A percentile compares a stretch with the other conserved stretches of the same genome.
Evolutionary conservation across 2,329 filamentous ascomycete genomes (phyloP).

Genomic region (Fusarium siculi): DNA sequence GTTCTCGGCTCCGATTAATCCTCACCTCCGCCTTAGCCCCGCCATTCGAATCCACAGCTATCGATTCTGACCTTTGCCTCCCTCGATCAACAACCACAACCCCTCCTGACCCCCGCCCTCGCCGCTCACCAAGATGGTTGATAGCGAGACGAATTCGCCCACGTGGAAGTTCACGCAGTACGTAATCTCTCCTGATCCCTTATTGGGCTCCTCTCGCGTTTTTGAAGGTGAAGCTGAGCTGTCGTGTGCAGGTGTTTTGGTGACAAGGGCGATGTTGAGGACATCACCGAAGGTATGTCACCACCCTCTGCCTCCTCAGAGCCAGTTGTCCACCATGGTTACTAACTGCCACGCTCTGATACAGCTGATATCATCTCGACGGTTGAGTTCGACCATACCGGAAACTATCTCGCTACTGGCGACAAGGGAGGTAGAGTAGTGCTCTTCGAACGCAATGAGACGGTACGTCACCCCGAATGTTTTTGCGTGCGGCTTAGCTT

Average conservation of each 20-base stretch:
- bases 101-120: constrained; percentile 44
- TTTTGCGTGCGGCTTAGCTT: background rate
- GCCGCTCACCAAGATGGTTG: constrained; percentile 81
- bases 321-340: constrained; percentile 18
- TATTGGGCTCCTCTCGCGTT: constrained; percentile 1
- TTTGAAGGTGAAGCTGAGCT: constrained; percentile 29
- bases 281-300: constrained; percentile 90
- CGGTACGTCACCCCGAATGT: constrained; percentile 65
- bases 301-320: constrained; percentile 27
- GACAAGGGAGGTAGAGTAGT: constrained; percentile 89
- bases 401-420: constrained; percentile 89
- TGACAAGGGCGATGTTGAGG: constrained; percentile 99
- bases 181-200: constrained; percentile 52
- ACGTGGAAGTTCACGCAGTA: constrained; percentile 99
- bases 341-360: constrained; percentile 40
- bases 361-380: constrained; percentile 91
- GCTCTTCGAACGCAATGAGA: constrained; percentile 93
- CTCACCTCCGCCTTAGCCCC: constrained; percentile 36
- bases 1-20: constrained; percentile 25
- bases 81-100: constrained; percentile 39
- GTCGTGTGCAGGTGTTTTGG: constrained; percentile 84
- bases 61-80: constrained; percentile 35
- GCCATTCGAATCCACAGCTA: constrained; percentile 29
- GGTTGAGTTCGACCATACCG: constrained; percentile 90
- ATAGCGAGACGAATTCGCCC: constrained; percentile 91